A percentile compares a stretch with the other conserved stretches of the same genome.
These are phyloP conservation scores for Aspergillus panamensis DNA, from an alignment of 495 filamentous ascomycete genomes.

Conservation along the genomic window DNA sequence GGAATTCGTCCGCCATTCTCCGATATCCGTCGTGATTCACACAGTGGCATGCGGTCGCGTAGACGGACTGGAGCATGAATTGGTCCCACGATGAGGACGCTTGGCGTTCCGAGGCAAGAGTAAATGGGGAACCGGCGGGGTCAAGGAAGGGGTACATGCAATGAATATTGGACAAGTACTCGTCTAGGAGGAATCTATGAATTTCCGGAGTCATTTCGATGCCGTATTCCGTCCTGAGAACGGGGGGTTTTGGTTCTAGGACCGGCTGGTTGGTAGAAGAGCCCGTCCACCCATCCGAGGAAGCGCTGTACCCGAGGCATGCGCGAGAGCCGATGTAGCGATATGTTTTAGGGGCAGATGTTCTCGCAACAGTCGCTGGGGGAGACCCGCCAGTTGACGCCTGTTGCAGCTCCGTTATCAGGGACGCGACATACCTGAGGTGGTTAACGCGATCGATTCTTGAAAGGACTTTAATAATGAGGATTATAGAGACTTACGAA, in stretches of 20 bases:
- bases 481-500: neutral
- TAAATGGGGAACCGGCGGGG: neutral
- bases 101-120: neutral
- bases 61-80: neutral
- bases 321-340: neutral
- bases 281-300: neutral
- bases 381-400: neutral
- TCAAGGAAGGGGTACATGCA: neutral
- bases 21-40: neutral
- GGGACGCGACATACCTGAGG: neutral
- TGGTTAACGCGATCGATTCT: neutral
- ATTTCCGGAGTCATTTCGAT: neutral
- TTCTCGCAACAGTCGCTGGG: neutral
- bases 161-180: neutral
- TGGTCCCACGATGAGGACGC: neutral
- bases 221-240: neutral
- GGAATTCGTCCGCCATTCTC: neutral
- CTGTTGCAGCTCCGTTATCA: neutral
- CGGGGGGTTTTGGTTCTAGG: neutral
- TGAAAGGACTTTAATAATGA: neutral
- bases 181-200: neutral
- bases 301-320: neutral
- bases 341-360: neutral
- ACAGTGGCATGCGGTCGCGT: neutral
- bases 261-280: neutral